Base-by-base conservation (phyloP, 495 filamentous ascomycete species). In the Chaetomium fimeti region DNA sequence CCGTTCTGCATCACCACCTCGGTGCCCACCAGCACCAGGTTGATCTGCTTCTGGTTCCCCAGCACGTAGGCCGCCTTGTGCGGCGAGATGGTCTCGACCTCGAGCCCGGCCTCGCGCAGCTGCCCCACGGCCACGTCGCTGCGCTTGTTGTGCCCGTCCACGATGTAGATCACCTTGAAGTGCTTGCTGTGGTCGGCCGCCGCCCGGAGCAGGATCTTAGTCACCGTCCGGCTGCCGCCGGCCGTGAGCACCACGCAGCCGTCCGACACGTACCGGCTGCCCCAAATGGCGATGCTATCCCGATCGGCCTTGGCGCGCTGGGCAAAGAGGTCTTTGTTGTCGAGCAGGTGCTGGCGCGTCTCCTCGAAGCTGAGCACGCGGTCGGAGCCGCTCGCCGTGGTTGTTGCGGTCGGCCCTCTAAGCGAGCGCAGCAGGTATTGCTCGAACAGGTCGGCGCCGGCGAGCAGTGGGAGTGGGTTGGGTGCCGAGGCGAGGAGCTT, bases 1-100 rank as follows among this genome's bases (percentile, higher is more conserved):
- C 94, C 94, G 74, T 97, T 95, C 69, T 95, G 91, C 47, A 94
- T 90, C 22, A 97, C 91, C 53, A 90, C 92, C 68, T 98, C 94
- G n/a, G 92, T 91, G 55, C 94, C 94, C 16, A 95, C 90, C 55
- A 98, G 87, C 0, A 93, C 88, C 68, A 93, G 83, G 69, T 89
- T 84, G 12, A 91, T 86, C 70, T 88, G 83, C 74, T 89, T 89
- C 12, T 67, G 51, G 64, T 67, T 66, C n/a, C 83, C 84, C 63
- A 98, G 86, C n/a, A 89, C 83, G 69, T 94, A 92, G 12, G 90
- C 92, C 3, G 94, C 89, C 0, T 92, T 92, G 24, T 87, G 86
- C 63, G 90, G 87, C 7, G 87, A 83, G 56, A 76, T 92, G 4
- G 89, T 91, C 25, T 93, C 90, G 1, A 97, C 92, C 0, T 90